Conservation (phyloP, 192 early-diverging fungal genomes). For the Backusella parvicylindrica region DNA sequence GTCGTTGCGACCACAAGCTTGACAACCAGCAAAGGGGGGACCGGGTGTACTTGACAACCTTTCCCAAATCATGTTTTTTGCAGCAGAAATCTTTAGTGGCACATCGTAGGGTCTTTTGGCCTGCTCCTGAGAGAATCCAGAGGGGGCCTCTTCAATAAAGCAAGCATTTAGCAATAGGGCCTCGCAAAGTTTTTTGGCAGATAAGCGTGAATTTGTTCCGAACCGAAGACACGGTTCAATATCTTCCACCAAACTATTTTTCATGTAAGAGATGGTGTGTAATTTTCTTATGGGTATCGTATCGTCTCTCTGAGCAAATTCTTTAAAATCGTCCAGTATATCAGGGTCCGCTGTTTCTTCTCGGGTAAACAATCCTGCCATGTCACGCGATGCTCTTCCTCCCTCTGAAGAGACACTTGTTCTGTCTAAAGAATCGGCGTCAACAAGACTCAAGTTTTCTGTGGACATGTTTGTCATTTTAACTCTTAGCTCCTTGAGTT, state of each 20-base stretch:
- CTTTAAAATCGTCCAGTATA: slow-evolving; percentile 82
- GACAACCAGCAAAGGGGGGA: slow-evolving; percentile 38
- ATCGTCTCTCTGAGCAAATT: slow-evolving; percentile 71
- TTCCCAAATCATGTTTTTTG: slow-evolving; percentile 53
- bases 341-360: slow-evolving; percentile 58
- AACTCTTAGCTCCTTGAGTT: slow-evolving; percentile 79
- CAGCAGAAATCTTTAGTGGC: slow-evolving; percentile 48
- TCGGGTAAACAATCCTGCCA: not conserved
- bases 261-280: slow-evolving; percentile 79
- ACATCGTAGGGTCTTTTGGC: slow-evolving; percentile 35
- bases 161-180: slow-evolving; percentile 81
- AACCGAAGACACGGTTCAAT: slow-evolving; percentile 92
- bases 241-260: slow-evolving; percentile 84
- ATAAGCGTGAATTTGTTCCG: slow-evolving; percentile 83
- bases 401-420: slow-evolving; percentile 75
- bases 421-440: slow-evolving; percentile 66
- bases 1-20: slow-evolving; percentile 50
- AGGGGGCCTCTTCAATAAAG: slow-evolving; percentile 79
- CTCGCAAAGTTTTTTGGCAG: slow-evolving; percentile 83
- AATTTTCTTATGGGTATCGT: slow-evolving; percentile 68
- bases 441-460: slow-evolving; percentile 2
- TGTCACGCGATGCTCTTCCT: slow-evolving; percentile 28
- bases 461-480: slow-evolving; percentile 71
- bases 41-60: slow-evolving; percentile 35
- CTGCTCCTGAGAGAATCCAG: slow-evolving; percentile 44